Base-by-base conservation (phyloP, 2,329 filamentous ascomycete species). In the Blumeria graminis region DNA sequence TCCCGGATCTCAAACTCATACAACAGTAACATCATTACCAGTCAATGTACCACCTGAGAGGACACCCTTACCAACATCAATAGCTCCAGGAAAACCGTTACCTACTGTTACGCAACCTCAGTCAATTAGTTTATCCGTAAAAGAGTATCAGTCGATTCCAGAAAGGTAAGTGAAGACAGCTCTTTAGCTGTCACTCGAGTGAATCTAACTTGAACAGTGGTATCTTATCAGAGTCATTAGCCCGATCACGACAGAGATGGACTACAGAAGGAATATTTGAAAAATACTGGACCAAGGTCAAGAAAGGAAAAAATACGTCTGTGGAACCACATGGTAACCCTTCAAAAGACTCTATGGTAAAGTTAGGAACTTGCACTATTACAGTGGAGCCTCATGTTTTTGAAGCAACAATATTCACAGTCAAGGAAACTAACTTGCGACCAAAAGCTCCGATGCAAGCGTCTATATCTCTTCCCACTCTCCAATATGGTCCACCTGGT, bases 311-410 rank as follows among this genome's bases (percentile, higher is more conserved):
- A 66, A 79, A 81, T 46, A 75, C 77, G 2, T 74, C 76, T 56
- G 80, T 82, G 62, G 77, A 81, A 55, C 62, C 62, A 35, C 72
- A 76, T 6, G 78, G 80, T 61, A 84, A 85, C 62, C 81, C 81
- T 1, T 70, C 80, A 59, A 80, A 84, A 67, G 77, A 86, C 50
- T 80, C 75, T 59, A 86, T 87, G 80, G 72, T 75, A 60, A 84
- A 81, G 67, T 75, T 86, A 22, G 86, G 86, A 62, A 77, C 76
- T 61, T 80, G 85, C 59, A 80, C 80, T 36, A 79, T 93, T 59
- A 82, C 79, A 22, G 79, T 89, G 58, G 86, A 89, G 67, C 86
- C 86, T 48, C 84, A 92, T 65, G 77, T 84, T 46, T 78, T 92
- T 62, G 83, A 88, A 61, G 84, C 84, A 14, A 82, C 77, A 51